Conservation (phyloP, 2,329 filamentous ascomycete genomes). For the Balansia obtecta region DNA sequence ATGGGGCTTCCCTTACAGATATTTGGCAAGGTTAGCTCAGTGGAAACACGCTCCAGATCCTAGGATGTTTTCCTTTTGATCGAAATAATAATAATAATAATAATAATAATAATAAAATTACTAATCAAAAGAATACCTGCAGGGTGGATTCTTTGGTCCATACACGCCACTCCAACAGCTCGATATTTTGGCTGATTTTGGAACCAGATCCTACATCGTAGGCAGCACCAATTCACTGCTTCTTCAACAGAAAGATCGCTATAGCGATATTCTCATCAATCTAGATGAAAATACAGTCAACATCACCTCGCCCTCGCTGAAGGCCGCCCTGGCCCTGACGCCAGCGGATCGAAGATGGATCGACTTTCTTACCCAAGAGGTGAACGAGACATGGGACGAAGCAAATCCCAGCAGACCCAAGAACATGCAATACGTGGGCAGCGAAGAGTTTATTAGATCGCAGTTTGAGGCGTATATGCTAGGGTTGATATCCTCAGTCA, state of each 20-base stretch:
- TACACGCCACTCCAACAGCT: slow-evolving; percentile 95
- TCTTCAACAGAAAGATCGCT: slow-evolving; percentile 86
- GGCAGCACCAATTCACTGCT: slow-evolving; percentile 93
- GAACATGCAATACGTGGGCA: slow-evolving; percentile 87
- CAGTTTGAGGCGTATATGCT: slow-evolving; percentile 97
- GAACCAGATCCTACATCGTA: slow-evolving; percentile 94
- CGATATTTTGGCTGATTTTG: slow-evolving; percentile 82
- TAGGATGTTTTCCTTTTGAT: no score
- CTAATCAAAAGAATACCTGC: neutral
- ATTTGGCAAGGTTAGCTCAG: slow-evolving; percentile 62
- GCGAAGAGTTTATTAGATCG: slow-evolving; percentile 91
- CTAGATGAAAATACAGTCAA: slow-evolving; percentile 81
- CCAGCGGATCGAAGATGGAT: slow-evolving; percentile 91
- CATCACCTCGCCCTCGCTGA: slow-evolving; percentile 69
- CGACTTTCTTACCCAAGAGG: slow-evolving; percentile 83
- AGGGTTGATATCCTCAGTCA: slow-evolving; percentile 74
- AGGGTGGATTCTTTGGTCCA: slow-evolving; percentile 89
- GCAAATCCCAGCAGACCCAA: slow-evolving; percentile 80
- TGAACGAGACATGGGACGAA: slow-evolving; percentile 96
- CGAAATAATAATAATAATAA: no score
- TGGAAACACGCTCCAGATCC: neutral
- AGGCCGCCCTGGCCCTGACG: slow-evolving; percentile 63
- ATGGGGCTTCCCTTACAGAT: slow-evolving; percentile 93
- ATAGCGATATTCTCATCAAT: slow-evolving; percentile 93
- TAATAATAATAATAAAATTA: no score